Evolutionary conservation across 768 basidiomycete species (phyloP).

Genomic region (Lentinula boryana): DNA sequence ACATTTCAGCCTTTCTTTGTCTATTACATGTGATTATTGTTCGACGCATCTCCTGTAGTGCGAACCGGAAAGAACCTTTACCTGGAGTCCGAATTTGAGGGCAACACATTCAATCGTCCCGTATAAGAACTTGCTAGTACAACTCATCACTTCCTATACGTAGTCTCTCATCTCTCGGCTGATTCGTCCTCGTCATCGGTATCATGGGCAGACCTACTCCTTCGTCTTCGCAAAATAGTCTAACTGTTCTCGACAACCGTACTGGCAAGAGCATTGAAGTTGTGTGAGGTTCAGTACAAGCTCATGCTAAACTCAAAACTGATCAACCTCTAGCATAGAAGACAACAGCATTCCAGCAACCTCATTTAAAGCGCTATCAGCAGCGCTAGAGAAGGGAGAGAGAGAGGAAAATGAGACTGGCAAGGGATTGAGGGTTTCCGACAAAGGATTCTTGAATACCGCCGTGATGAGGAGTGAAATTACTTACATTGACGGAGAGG

Average conservation of each 20-base stretch:
- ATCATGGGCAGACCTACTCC: constrained; percentile 9
- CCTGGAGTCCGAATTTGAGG: neutral
- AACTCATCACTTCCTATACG: too few species aligned
- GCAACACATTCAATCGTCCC: neutral
- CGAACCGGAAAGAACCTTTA: neutral
- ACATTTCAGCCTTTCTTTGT: too few species aligned
- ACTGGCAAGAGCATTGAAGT: constrained; percentile 74
- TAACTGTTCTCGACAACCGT: constrained; percentile 78
- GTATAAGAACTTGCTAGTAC: neutral
- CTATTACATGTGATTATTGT: neutral
- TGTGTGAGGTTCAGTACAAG: constrained; percentile 36
- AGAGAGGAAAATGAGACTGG: constrained; percentile 78
- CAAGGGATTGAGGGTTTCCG: constrained; percentile 72
- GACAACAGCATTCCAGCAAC: constrained; percentile 79
- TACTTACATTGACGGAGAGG: constrained; percentile 89
- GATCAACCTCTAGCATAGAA: constrained; percentile 45
- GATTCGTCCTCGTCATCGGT: neutral
- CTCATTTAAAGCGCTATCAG: constrained; percentile 72
- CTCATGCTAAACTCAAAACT: neutral
- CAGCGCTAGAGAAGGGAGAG: constrained; percentile 50
- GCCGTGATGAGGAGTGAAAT: constrained; percentile 77
- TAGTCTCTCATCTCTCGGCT: too few species aligned
- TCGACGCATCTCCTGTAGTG: neutral
- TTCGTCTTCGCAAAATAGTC: constrained; percentile 21
- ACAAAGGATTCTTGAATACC: constrained; percentile 80